Percentiles rank a stretch among this genome's conserved stretches.
These are phyloP conservation scores for Cryphonectria radicalis DNA, from an alignment of 2,329 filamentous ascomycete genomes.

Conservation along the genomic window DNA sequence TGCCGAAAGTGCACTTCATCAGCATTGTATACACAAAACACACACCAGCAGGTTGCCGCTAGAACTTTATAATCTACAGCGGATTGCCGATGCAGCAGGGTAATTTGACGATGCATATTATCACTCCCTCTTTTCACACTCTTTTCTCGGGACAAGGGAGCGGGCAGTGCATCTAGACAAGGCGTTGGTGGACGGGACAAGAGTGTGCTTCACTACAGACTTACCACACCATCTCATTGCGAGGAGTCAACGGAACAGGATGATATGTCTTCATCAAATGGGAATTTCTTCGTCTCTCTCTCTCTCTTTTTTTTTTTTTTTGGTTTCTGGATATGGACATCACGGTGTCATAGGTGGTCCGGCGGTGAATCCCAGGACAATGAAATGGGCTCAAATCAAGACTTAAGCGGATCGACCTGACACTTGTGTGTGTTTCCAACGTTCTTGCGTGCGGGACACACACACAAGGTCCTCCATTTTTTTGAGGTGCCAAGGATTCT, in stretches of 20 bases:
- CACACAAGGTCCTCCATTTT: too few species aligned
- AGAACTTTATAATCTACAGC: background rate
- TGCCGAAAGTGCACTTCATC: background rate
- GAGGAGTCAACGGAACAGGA: conserved; percentile 28
- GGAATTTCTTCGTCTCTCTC: background rate
- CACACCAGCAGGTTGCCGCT: background rate
- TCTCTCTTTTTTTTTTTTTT: background rate
- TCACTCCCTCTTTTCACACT: background rate
- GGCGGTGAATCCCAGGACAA: background rate
- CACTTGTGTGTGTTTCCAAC: background rate
- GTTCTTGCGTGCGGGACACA: background rate
- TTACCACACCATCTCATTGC: conserved; percentile 27
- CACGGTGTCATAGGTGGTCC: background rate
- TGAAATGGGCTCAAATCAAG: background rate
- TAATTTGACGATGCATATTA: background rate
- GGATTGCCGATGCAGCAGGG: background rate
- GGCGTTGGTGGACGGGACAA: conserved; percentile 23
- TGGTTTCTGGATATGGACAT: conserved; percentile 9
- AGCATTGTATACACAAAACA: background rate
- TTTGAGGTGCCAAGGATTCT: background rate
- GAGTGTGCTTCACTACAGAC: conserved; percentile 10
- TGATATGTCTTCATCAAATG: background rate
- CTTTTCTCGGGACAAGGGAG: conserved; percentile 10
- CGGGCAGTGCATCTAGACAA: conserved; percentile 21
- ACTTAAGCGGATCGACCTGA: background rate